These are phyloP conservation scores for Whalleya microplaca DNA, from an alignment of 2,329 filamentous ascomycete genomes.

Conservation along the genomic window DNA sequence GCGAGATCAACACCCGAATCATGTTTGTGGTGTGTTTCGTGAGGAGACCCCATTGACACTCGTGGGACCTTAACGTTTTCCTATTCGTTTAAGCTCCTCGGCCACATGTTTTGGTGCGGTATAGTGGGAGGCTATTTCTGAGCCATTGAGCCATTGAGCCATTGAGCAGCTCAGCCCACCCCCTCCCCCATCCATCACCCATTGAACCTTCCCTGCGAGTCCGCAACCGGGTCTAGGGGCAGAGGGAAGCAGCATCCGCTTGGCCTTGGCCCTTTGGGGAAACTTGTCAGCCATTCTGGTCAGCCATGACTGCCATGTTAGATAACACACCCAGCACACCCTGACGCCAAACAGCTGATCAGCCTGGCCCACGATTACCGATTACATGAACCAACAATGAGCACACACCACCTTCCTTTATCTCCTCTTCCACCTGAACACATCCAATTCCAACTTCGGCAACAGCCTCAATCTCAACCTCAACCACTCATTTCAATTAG, in stretches of 20 bases:
- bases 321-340: too few species aligned
- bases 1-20: constrained; percentile 49
- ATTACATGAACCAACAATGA: too few species aligned
- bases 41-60: constrained; percentile 28
- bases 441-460: constrained; percentile 12
- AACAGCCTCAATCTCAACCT: constrained; percentile 15
- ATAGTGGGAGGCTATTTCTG: constrained; percentile 14
- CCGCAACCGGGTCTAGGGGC: constrained; percentile 10
- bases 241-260: constrained; percentile 17
- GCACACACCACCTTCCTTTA: not conserved
- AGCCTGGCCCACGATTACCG: constrained; percentile 3
- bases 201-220: not conserved
- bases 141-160: constrained; percentile 16
- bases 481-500: constrained; percentile 7
- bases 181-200: constrained; percentile 3
- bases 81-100: constrained; percentile 40
- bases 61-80: constrained; percentile 44
- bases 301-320: too few species aligned
- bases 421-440: constrained; percentile 9
- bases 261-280: constrained; percentile 7
- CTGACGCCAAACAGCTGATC: constrained; percentile 26
- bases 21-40: constrained; percentile 42
- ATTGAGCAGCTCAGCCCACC: not conserved
- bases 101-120: constrained; percentile 17
- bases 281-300: constrained; percentile 19